Evolutionary conservation across 2,329 filamentous ascomycete species (phyloP), one percentile per base, ranked within the genome.

Genomic region (Monosporascus sp.): DNA sequence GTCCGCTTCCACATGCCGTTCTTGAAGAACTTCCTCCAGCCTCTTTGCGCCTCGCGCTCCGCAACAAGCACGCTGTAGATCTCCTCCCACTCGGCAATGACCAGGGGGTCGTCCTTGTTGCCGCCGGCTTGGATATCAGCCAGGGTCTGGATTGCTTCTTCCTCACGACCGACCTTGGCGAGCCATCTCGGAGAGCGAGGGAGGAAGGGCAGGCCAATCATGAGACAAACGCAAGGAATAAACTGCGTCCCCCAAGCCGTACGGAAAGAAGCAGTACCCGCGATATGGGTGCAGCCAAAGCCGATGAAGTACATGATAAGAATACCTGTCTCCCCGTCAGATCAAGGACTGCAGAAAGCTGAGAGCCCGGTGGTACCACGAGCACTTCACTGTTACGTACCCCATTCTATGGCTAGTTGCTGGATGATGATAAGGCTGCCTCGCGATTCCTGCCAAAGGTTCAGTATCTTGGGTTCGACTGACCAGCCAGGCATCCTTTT

Each of bases 361-460:
- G 31, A 35, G 31, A 14, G 14, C 9, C 31, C 31, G 9, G 31
- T 35, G 27, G 31, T 14, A 35, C 31, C 31, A 35, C 31, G 31
- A 35, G 31, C 9, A 35, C 31, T 35, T 35, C 31, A 14, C 31
- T 14, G 31, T 14, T 35, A 35, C 31, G 11, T 35, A 57, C 82
- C 84, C 78, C 78, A 88, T 58, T 87, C 88, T 55, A 91, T 90
- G 25, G 86, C 84, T 75, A 85, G 87, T 67, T 90, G 87, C 66
- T 90, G 87, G 44, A 82, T 79, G 50, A 85, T 83, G 17, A 91
- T 85, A 37, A 91, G 75, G 44, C 83, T 78, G 17, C 85, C 86
- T 56, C 85, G 79, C 44, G 54, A 51, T 49, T 64, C 61, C 62
- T 65, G 61, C 74, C 75, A 37, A 68, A 68, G 20, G 22, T 38